Evolutionary conservation across 2,329 filamentous ascomycete genomes (phyloP).

Genomic region (Helotiales sp.): DNA sequence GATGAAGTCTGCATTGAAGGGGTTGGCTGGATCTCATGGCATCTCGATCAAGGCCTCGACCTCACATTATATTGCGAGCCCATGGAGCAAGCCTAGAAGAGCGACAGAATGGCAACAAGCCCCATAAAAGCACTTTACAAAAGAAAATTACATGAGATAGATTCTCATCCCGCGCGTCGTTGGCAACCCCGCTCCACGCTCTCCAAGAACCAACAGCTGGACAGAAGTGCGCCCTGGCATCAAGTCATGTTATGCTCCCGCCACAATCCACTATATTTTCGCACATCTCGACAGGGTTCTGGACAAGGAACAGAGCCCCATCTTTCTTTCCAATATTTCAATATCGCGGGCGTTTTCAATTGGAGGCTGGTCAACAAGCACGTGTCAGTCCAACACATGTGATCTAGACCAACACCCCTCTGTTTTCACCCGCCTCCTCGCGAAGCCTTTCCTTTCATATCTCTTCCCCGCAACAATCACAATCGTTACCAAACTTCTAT

Average conservation of each 20-base stretch:
- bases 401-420: constrained; percentile 7
- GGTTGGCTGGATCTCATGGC: constrained; percentile 26
- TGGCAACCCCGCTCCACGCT: constrained; percentile 4
- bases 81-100: neutral
- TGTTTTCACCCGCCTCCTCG: neutral
- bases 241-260: constrained; percentile 20
- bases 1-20: constrained; percentile 28
- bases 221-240: constrained; percentile 1
- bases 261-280: constrained; percentile 20
- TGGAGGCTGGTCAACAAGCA: constrained; percentile 3
- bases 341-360: neutral
- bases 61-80: constrained; percentile 20
- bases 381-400: constrained; percentile 20
- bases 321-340: neutral
- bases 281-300: neutral
- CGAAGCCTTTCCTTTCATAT: constrained; percentile 6
- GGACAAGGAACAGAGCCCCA: constrained; percentile 17
- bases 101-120: constrained; percentile 16
- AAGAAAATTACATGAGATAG: constrained; percentile 18
- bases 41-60: constrained; percentile 18
- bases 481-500: constrained; percentile 15
- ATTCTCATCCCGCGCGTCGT: neutral
- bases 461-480: constrained; percentile 3
- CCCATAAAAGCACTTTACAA: constrained; percentile 31
- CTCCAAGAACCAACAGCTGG: constrained; percentile 8